Evolutionary conservation across 805 yeast genomes (phyloP).

Genomic region (Kluyveromyces aestuarii): DNA sequence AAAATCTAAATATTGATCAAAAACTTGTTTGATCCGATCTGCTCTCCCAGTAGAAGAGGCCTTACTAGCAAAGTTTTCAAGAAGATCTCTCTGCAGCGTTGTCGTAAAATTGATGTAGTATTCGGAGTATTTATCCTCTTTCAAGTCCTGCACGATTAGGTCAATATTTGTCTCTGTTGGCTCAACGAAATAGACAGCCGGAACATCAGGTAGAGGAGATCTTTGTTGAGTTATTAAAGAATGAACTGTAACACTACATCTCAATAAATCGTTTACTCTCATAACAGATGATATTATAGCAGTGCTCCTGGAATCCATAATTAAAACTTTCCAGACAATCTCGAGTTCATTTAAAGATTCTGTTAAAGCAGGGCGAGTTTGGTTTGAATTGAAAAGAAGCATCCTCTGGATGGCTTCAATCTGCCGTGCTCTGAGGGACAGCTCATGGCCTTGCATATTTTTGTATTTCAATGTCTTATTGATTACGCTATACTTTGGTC

Average conservation of each 20-base stretch:
- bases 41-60: conserved; percentile 69
- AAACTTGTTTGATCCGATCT: conserved; percentile 72
- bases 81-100: conserved; percentile 60
- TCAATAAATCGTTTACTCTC: conserved; percentile 81
- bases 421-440: conserved; percentile 35
- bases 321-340: conserved; percentile 82
- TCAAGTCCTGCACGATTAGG: conserved; percentile 62
- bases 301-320: conserved; percentile 74
- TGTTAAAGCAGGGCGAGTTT: conserved; percentile 41
- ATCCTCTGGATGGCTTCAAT: conserved; percentile 56
- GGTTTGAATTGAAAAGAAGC: conserved; percentile 70
- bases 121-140: conserved; percentile 64
- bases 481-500: no score
- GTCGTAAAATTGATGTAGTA: conserved; percentile 84
- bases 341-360: conserved; percentile 53
- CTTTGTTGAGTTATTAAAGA: conserved; percentile 62
- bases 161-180: conserved; percentile 75
- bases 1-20: conserved; percentile 88
- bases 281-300: conserved; percentile 85
- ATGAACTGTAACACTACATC: conserved; percentile 89
- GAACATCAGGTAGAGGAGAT: conserved; percentile 87
- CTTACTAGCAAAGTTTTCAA: conserved; percentile 82
- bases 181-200: conserved; percentile 83
- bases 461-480: background rate
- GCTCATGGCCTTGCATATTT: conserved; percentile 9